Percentiles rank a stretch among this genome's conserved stretches.
These are phyloP conservation scores for Sarcomyxa edulis DNA, from an alignment of 768 basidiomycete species.

Conservation along the genomic window DNA sequence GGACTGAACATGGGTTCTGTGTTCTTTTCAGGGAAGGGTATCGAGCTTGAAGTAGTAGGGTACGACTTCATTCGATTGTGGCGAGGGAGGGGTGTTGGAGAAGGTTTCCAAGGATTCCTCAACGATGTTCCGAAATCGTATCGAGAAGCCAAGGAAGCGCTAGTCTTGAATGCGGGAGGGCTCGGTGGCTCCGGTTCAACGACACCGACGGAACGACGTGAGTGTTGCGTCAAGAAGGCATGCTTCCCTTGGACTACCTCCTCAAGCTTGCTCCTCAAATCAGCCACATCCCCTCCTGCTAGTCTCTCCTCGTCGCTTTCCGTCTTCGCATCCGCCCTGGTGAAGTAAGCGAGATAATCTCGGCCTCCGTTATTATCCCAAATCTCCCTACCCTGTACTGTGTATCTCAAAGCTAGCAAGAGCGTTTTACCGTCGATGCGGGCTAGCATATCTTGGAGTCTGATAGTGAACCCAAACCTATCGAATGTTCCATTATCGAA, in stretches of 20 bases:
- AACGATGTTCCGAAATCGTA: conserved; percentile 55
- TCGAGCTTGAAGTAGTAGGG: conserved; percentile 29
- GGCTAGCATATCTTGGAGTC: conserved; percentile 71
- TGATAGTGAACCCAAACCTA: conserved; percentile 71
- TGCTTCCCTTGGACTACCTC: conserved; percentile 43
- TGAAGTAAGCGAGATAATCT: conserved; percentile 78
- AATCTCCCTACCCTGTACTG: conserved; percentile 65
- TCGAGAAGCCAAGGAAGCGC: conserved; percentile 41
- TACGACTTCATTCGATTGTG: conserved; percentile 40
- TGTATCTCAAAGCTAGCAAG: conserved; percentile 71
- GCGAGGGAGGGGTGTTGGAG: conserved; percentile 11
- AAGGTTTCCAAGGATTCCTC: conserved; percentile 42
- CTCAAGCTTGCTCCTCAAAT: conserved; percentile 65
- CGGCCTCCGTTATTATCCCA: conserved; percentile 88
- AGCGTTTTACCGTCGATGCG: conserved; percentile 82
- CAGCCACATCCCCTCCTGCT: conserved; percentile 45
- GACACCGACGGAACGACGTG: conserved; percentile 14
- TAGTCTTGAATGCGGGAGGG: conserved; percentile 26
- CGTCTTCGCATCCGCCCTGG: conserved; percentile 20
- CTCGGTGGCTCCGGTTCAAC: conserved; percentile 7
- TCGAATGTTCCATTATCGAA: conserved; percentile 50
- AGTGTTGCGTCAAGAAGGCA: conserved; percentile 12
- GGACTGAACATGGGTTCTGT: background rate
- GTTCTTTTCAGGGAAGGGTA: conserved; percentile 34
- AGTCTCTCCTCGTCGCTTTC: conserved; percentile 20